Conservation (phyloP, 495 filamentous ascomycete genomes). For the Aspergillus leporis region DNA sequence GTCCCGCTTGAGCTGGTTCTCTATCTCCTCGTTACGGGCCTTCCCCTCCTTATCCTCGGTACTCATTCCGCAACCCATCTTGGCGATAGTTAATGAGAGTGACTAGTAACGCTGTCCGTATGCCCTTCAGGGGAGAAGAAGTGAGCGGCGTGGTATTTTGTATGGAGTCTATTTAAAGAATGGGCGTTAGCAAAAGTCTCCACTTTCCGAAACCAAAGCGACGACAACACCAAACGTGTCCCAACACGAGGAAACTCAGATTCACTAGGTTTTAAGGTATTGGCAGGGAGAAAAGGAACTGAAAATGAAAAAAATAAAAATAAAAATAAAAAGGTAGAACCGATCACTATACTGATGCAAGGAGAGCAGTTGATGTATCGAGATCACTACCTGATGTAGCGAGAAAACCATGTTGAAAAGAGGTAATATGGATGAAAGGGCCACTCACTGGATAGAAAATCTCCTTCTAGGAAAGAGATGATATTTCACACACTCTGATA, state of each 20-base stretch:
- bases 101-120: slow-evolving; percentile 3
- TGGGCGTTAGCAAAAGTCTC: slow-evolving; percentile 26
- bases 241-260: slow-evolving; percentile 4
- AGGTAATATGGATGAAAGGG: background rate
- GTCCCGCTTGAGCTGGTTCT: slow-evolving; percentile 95
- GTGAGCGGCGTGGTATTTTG: background rate
- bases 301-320: background rate
- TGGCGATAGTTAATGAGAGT: slow-evolving; percentile 47
- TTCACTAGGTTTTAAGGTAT: slow-evolving; percentile 8
- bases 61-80: slow-evolving; percentile 99
- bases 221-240: slow-evolving; percentile 18
- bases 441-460: slow-evolving; percentile 4
- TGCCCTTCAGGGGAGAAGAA: slow-evolving; percentile 11
- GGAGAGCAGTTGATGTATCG: slow-evolving; percentile 19
- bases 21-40: slow-evolving; percentile 98
- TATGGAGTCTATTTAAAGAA: slow-evolving; percentile 1
- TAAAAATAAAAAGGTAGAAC: slow-evolving; percentile 4
- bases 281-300: no score
- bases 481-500: slow-evolving; percentile 2
- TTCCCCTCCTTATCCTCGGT: slow-evolving; percentile 99
- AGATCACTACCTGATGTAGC: slow-evolving; percentile 3
- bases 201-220: slow-evolving; percentile 11
- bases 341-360: slow-evolving; percentile 20
- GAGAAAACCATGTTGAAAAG: slow-evolving; percentile 3
- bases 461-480: slow-evolving; percentile 4